These are phyloP conservation scores for Pneumocystis sp. DNA, from an alignment of 1,139 yeast species.

Conservation along the genomic window DNA sequence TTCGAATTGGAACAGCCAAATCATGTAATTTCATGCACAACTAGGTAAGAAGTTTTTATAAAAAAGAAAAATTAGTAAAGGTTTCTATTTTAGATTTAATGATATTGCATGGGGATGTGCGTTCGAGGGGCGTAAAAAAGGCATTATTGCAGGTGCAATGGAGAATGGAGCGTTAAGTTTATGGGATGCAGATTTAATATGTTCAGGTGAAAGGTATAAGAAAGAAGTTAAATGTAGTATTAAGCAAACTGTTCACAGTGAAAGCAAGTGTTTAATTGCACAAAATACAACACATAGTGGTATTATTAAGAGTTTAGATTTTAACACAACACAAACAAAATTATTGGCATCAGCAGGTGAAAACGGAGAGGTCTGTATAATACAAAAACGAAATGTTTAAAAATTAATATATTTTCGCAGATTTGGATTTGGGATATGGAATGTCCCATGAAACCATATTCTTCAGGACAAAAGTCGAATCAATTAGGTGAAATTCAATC, in stretches of 20 bases:
- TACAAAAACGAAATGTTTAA: slow-evolving; percentile 22
- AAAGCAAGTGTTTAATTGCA: slow-evolving; percentile 14
- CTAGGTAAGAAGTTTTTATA: slow-evolving; percentile 1
- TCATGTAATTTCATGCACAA: not conserved
- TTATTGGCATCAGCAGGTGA: slow-evolving; percentile 77
- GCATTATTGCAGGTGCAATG: slow-evolving; percentile 73
- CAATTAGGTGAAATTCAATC: slow-evolving; percentile 71
- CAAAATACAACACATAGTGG: slow-evolving; percentile 48
- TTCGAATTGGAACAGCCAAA: slow-evolving; percentile 21
- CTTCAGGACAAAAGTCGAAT: slow-evolving; percentile 62
- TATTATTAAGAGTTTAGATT: slow-evolving; percentile 57
- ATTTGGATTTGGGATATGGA: slow-evolving; percentile 64
- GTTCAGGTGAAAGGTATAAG: not conserved
- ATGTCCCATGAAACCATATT: slow-evolving; percentile 35
- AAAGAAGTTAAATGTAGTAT: slow-evolving; percentile 21
- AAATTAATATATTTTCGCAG: slow-evolving; percentile 1
- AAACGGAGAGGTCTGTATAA: slow-evolving; percentile 42
- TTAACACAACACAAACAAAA: slow-evolving; percentile 60
- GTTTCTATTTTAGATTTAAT: slow-evolving; percentile 35
- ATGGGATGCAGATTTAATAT: slow-evolving; percentile 43
- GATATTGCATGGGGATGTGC: slow-evolving; percentile 78
- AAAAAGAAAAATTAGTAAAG: not conserved
- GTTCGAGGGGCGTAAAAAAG: slow-evolving; percentile 37
- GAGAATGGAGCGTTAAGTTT: slow-evolving; percentile 70
- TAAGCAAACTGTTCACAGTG: not conserved